These are phyloP conservation scores for Houttuynia cordata DNA, from an alignment of 164 flowering plant species.

Conservation along the genomic window DNA sequence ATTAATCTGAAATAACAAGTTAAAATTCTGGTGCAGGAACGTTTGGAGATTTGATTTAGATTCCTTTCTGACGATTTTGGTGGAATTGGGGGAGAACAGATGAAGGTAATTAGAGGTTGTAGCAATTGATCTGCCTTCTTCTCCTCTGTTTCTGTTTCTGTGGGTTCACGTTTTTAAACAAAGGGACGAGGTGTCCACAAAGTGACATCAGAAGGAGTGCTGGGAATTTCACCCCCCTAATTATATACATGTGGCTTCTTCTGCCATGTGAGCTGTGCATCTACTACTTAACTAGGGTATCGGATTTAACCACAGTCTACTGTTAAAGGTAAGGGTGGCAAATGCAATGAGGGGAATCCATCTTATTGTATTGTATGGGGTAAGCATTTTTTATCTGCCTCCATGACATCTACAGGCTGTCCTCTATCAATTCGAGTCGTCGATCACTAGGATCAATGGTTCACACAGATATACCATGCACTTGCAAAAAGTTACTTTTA, in stretches of 20 bases:
- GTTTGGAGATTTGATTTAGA: constrained; percentile 1
- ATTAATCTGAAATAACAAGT: constrained; percentile 1
- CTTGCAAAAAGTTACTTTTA: too few relatives aligned
- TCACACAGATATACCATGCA: too few relatives aligned
- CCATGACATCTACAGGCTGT: too few relatives aligned
- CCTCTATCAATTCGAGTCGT: too few relatives aligned
- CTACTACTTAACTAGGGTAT: constrained; percentile 3
- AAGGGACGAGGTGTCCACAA: constrained; percentile 23
- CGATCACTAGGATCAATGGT: too few relatives aligned
- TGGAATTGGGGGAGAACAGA: too few relatives aligned
- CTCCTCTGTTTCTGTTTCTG: background rate
- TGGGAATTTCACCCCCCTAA: background rate
- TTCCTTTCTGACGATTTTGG: background rate
- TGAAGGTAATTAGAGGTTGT: constrained; percentile 2
- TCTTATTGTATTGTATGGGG: too few relatives aligned
- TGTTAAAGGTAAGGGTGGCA: constrained; percentile 1
- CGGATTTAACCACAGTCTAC: constrained; percentile 7
- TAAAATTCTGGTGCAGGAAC: constrained; percentile 4
- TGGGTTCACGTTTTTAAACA: constrained; percentile 1
- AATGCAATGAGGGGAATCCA: too few relatives aligned
- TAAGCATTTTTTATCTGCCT: too few relatives aligned
- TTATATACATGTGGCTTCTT: constrained; percentile 1
- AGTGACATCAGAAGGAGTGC: too few relatives aligned
- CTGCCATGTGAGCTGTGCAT: constrained; percentile 5
- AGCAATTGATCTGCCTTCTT: background rate